Evolutionary conservation across 2,329 filamentous ascomycete genomes (phyloP).

Genomic region (Xylaria sp.): DNA sequence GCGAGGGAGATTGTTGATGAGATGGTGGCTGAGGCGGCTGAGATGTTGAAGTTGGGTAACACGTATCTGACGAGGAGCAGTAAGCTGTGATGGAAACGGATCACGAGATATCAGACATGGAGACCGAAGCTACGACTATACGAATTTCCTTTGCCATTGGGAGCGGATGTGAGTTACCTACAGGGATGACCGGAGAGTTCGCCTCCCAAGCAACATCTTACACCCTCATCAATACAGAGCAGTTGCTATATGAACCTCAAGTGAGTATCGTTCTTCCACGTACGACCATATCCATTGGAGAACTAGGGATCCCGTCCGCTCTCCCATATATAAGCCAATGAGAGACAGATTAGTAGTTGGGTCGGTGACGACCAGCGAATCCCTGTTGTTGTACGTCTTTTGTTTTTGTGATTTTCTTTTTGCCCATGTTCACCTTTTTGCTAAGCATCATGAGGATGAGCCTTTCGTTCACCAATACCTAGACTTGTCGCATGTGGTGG

Average conservation of each 20-base stretch:
- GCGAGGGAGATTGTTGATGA: conserved; percentile 80
- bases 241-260: neutral
- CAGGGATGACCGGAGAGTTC: too few relatives aligned
- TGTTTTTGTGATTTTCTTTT: neutral
- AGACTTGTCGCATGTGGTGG: too few relatives aligned
- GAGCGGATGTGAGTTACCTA: neutral
- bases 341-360: neutral
- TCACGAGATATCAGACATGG: neutral
- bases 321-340: neutral
- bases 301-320: conserved; percentile 1
- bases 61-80: conserved; percentile 50
- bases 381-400: conserved; percentile 3
- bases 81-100: conserved; percentile 34
- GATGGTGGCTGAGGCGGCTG: conserved; percentile 75
- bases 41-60: conserved; percentile 58
- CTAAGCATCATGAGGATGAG: too few relatives aligned
- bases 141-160: neutral
- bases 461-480: too few relatives aligned
- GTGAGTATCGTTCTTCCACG: neutral
- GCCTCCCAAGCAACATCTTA: neutral
- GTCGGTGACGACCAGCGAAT: neutral
- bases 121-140: neutral
- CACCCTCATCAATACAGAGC: neutral
- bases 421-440: too few relatives aligned
- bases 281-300: conserved; percentile 4